Evolutionary conservation across 192 early-diverging fungal species (phyloP).

Genomic region (Geranomyces michiganensis): DNA sequence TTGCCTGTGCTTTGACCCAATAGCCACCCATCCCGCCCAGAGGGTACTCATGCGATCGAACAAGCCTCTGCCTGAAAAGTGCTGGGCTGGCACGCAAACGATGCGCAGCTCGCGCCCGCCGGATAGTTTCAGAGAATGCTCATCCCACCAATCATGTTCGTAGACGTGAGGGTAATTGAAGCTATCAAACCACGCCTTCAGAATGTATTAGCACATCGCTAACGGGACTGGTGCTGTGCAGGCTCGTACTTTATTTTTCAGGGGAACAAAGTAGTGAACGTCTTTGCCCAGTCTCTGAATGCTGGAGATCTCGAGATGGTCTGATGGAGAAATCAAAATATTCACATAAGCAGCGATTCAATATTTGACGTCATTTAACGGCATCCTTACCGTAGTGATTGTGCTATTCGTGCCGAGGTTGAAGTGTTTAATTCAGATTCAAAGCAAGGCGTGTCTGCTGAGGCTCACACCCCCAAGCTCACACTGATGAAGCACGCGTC

Average conservation of each 20-base stretch:
- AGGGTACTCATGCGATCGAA: constrained; percentile 73
- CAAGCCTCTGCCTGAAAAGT: constrained; percentile 65
- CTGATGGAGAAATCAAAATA: constrained; percentile 50
- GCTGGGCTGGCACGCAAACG: constrained; percentile 75
- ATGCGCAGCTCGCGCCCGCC: constrained; percentile 22
- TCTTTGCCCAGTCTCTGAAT: constrained; percentile 55
- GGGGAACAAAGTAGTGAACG: constrained; percentile 71
- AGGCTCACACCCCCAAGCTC: no score
- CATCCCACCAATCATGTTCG: constrained; percentile 82
- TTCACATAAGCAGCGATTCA: no score
- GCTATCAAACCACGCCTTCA: constrained; percentile 40
- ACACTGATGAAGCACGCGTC: constrained; percentile 47
- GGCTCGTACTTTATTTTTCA: constrained; percentile 70
- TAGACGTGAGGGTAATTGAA: constrained; percentile 52
- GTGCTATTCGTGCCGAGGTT: no score
- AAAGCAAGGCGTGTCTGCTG: no score
- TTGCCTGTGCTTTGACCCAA: constrained; percentile 36
- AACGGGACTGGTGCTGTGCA: no score
- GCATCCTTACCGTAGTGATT: no score
- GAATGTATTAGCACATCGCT: no score
- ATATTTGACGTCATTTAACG: no score
- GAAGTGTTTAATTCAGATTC: no score
- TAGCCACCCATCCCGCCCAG: constrained; percentile 78
- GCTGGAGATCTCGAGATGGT: constrained; percentile 76
- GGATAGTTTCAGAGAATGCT: constrained; percentile 43